Conservation (phyloP, 192 early-diverging fungal species). For the Backusella circina region DNA sequence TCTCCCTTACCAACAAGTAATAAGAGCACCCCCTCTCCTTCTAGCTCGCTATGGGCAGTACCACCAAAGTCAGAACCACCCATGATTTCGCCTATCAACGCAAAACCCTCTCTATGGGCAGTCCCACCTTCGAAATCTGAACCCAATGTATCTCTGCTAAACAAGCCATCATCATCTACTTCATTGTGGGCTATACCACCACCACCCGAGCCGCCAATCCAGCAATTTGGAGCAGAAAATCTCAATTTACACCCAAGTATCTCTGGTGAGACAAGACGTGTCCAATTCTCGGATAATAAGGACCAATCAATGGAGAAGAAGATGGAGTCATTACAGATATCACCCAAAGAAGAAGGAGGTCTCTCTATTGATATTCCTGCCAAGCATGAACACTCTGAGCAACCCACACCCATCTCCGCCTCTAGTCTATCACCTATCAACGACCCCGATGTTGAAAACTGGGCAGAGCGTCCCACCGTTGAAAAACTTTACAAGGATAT, state of each 20-base stretch:
- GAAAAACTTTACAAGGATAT: constrained; percentile 66
- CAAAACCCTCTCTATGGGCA: constrained; percentile 13
- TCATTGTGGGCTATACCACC: not conserved
- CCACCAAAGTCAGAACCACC: not conserved
- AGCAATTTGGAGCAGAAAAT: not conserved
- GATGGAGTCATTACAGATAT: not conserved
- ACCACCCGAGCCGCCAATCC: not conserved
- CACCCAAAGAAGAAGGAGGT: not conserved
- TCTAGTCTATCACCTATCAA: not conserved
- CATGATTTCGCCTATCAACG: not conserved
- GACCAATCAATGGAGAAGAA: not conserved
- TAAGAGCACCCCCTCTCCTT: not conserved
- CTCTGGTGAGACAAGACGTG: constrained; percentile 1
- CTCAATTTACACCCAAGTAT: constrained; percentile 8
- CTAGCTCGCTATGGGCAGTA: constrained; percentile 12
- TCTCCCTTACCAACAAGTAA: not conserved
- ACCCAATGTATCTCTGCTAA: not conserved
- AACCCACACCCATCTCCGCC: not conserved
- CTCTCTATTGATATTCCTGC: not conserved
- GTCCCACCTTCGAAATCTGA: constrained; percentile 6
- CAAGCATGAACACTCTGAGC: not conserved
- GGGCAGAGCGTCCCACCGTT: constrained; percentile 59
- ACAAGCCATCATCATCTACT: not conserved
- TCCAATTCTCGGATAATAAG: not conserved
- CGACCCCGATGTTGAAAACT: constrained; percentile 27